Evolutionary conservation across 1,284 basidiomycete species (phyloP).

Genomic region (Puccinia coronata): DNA sequence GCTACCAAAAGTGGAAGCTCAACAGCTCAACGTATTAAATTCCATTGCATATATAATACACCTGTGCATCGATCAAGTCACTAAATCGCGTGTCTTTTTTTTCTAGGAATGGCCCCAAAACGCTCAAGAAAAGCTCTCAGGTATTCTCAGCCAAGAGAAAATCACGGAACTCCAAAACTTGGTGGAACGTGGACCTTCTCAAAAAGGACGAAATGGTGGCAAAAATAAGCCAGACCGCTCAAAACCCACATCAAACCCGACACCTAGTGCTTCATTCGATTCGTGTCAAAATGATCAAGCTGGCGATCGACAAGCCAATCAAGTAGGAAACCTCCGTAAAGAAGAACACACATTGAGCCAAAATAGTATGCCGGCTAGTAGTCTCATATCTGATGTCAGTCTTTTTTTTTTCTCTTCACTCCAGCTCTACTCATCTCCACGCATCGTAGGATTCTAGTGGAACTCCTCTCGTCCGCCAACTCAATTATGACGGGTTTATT

Average conservation of each 20-base stretch:
- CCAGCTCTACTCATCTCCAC: neutral
- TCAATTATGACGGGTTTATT: constrained; percentile 5
- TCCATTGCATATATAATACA: neutral
- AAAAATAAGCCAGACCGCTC: neutral
- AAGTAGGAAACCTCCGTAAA: neutral
- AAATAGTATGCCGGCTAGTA: neutral
- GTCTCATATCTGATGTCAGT: constrained; percentile 49
- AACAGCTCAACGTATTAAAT: neutral
- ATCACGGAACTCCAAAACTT: constrained; percentile 22
- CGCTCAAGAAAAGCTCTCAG: constrained; percentile 12
- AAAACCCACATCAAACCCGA: neutral
- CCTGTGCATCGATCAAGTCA: neutral
- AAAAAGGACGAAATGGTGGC: constrained; percentile 24
- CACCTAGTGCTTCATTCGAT: neutral
- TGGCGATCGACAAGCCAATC: no score
- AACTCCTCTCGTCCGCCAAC: neutral
- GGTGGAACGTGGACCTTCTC: constrained; percentile 28
- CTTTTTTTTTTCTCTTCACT: neutral
- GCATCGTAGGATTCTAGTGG: neutral
- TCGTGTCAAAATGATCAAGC: neutral
- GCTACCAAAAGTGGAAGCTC: neutral
- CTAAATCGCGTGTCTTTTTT: neutral
- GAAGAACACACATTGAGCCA: neutral
- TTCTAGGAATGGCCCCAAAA: constrained; percentile 37
- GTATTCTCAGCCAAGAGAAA: constrained; percentile 27